These are phyloP conservation scores for Hapsidospora chrysogenum DNA, from an alignment of 495 filamentous ascomycete species.

Conservation along the genomic window DNA sequence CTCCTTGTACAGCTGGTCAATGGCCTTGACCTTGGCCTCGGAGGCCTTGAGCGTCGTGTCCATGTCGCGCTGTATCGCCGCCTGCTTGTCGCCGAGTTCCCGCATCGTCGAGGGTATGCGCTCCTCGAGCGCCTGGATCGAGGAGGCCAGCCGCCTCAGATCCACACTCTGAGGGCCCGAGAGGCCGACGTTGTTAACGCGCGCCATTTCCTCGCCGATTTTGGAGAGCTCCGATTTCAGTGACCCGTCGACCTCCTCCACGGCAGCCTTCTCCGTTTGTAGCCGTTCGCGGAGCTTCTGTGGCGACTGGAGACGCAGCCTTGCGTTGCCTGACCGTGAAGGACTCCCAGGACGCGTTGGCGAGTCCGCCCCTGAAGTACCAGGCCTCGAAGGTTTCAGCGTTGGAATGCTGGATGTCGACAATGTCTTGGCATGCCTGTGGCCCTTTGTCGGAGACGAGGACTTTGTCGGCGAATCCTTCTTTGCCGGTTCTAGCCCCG, in stretches of 20 bases:
- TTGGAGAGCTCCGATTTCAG: slow-evolving; percentile 63
- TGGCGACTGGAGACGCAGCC: slow-evolving; percentile 73
- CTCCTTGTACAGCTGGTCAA: slow-evolving; percentile 82
- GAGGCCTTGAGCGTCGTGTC: slow-evolving; percentile 50
- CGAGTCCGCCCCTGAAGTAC: slow-evolving; percentile 9
- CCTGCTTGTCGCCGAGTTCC: slow-evolving; percentile 42
- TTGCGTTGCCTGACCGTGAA: slow-evolving; percentile 24
- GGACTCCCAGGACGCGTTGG: slow-evolving; percentile 17
- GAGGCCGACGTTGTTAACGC: slow-evolving; percentile 30
- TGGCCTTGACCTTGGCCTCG: slow-evolving; percentile 62
- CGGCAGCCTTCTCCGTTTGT: slow-evolving; percentile 58
- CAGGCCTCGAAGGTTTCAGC: slow-evolving; percentile 17
- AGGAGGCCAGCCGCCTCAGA: slow-evolving; percentile 32
- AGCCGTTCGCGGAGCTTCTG: slow-evolving; percentile 87
- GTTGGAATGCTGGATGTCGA: slow-evolving; percentile 31
- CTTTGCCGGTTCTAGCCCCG: not conserved
- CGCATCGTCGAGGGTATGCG: slow-evolving; percentile 42
- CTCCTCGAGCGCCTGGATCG: slow-evolving; percentile 46
- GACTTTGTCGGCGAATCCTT: slow-evolving; percentile 1
- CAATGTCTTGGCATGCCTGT: slow-evolving; percentile 18
- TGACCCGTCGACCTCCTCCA: slow-evolving; percentile 47
- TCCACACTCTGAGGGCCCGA: slow-evolving; percentile 21
- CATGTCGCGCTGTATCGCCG: slow-evolving; percentile 46
- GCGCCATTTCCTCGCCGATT: slow-evolving; percentile 68
- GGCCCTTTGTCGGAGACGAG: slow-evolving; percentile 1